phyloP scores from a whole-genome alignment of 768 basidiomycete genomes.

The Podaxis pistillaris region DNA sequence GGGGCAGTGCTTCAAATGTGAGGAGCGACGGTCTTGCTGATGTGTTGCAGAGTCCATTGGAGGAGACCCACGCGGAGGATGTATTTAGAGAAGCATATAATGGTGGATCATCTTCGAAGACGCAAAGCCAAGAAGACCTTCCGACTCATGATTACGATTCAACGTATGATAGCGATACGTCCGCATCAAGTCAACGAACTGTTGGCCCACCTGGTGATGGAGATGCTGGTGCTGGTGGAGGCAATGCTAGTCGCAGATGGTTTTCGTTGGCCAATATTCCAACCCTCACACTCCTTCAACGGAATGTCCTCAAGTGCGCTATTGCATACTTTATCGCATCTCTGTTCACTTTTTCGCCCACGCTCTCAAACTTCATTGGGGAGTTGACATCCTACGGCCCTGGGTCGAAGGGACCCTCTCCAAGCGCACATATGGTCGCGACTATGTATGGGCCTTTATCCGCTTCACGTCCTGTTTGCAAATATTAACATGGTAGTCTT shows the following conservation, averaged over 20 bases:
- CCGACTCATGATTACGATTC: slow-evolving; percentile 9
- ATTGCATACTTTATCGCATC: slow-evolving; percentile 89
- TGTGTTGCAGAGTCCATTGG: slow-evolving; percentile 2
- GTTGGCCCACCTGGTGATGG: not conserved
- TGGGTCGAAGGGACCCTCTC: slow-evolving; percentile 55
- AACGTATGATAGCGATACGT: slow-evolving; percentile 7
- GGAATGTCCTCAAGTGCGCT: slow-evolving; percentile 87
- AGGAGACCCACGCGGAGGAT: not conserved
- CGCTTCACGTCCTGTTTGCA: not conserved
- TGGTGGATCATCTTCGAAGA: not conserved
- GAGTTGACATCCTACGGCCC: slow-evolving; percentile 54
- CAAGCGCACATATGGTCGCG: slow-evolving; percentile 89
- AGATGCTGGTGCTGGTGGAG: not conserved
- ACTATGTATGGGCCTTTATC: slow-evolving; percentile 64
- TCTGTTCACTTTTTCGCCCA: slow-evolving; percentile 87
- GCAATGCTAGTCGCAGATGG: slow-evolving; percentile 7
- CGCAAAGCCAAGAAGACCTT: not conserved
- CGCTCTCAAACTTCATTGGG: slow-evolving; percentile 67
- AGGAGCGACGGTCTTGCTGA: not conserved
- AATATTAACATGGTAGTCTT: not conserved
- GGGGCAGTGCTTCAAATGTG: not conserved
- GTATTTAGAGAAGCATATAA: not conserved
- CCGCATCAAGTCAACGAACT: slow-evolving; percentile 5
- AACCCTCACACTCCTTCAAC: slow-evolving; percentile 47
- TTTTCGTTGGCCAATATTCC: slow-evolving; percentile 24